A percentile compares a stretch with the other conserved stretches of the same genome.
Conservation (phyloP, 2,329 filamentous ascomycete species). For the Colletotrichum plurivorum region DNA sequence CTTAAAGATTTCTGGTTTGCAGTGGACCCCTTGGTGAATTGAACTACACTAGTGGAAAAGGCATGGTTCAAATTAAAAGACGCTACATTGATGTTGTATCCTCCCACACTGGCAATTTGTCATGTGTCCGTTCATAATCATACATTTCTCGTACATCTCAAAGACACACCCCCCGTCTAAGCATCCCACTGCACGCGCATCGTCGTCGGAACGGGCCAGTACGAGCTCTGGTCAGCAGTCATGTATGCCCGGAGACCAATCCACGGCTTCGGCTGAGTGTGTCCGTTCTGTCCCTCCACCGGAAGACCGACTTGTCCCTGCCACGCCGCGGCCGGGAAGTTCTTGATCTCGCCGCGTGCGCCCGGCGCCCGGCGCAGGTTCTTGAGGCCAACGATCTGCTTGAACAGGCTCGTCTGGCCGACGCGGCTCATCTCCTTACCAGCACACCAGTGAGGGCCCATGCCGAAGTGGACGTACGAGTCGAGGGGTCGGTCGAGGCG, state of each 20-base stretch:
- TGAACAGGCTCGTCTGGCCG: conserved; percentile 44
- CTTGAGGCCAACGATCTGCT: conserved; percentile 43
- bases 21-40: too few species aligned
- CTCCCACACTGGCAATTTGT: neutral
- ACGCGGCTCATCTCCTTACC: conserved; percentile 53
- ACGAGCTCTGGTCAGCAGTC: conserved; percentile 45
- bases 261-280: conserved; percentile 34
- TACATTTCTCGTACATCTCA: conserved; percentile 15
- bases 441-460: conserved; percentile 61
- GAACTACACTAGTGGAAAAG: too few species aligned
- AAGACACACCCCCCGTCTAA: conserved; percentile 3
- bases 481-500: conserved; percentile 64
- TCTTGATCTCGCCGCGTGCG: conserved; percentile 44
- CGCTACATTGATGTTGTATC: too few species aligned
- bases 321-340: conserved; percentile 41
- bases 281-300: conserved; percentile 27
- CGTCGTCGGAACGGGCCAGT: conserved; percentile 43
- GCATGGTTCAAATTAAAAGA: too few species aligned
- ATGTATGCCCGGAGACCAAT: conserved; percentile 44
- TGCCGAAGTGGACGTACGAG: conserved; percentile 66
- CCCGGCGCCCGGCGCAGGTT: conserved; percentile 45
- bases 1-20: too few species aligned
- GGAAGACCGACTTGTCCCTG: conserved; percentile 42
- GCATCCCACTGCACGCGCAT: conserved; percentile 45
- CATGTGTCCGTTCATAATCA: neutral